Evolutionary conservation across 192 early-diverging fungal genomes (phyloP).

Genomic region (Geosiphon pyriformis): DNA sequence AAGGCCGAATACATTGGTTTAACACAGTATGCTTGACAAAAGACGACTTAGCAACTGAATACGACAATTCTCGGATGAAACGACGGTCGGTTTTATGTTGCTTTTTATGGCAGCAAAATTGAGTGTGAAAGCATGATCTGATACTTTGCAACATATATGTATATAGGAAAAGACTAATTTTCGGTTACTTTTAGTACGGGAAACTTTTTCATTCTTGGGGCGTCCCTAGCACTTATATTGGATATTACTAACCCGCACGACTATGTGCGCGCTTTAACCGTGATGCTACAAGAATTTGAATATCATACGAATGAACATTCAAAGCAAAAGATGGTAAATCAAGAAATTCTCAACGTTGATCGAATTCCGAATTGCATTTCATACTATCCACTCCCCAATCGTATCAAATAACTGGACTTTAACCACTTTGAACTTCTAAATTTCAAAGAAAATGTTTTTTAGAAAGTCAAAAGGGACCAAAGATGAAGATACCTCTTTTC

Average conservation of each 20-base stretch:
- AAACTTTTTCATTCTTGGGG: conserved; percentile 60
- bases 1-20: conserved; percentile 45
- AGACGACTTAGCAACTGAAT: conserved; percentile 34
- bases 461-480: conserved; percentile 37
- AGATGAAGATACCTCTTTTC: conserved; percentile 33
- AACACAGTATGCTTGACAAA: conserved; percentile 38
- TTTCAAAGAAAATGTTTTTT: conserved; percentile 50
- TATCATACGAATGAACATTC: conserved; percentile 39
- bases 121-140: neutral
- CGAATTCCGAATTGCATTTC: too few species aligned
- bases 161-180: too few species aligned
- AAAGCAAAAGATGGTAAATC: conserved; percentile 42
- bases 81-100: conserved; percentile 24
- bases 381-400: too few species aligned
- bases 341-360: too few species aligned
- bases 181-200: conserved; percentile 37
- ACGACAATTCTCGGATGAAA: conserved; percentile 37
- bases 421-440: neutral
- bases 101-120: neutral
- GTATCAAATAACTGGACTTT: too few species aligned
- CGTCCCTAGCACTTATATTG: conserved; percentile 57
- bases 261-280: conserved; percentile 56
- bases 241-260: conserved; percentile 57
- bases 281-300: conserved; percentile 58
- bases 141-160: neutral